phyloP scores from a whole-genome alignment of 2,329 filamentous ascomycete genomes.

The Exserohilum rostratum region DNA sequence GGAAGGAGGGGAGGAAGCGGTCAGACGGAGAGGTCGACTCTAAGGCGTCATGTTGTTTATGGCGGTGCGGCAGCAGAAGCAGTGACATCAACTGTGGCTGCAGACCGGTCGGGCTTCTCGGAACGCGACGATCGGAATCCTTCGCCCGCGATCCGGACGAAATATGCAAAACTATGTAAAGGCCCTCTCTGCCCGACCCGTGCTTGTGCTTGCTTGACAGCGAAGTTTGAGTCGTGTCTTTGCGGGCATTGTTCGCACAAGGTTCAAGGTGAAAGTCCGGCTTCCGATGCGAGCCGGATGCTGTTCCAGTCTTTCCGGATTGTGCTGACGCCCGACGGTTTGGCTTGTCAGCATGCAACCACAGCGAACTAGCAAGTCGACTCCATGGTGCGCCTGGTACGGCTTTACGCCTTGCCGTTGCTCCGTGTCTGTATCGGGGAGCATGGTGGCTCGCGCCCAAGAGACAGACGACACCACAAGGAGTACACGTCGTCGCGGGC shows the following conservation, averaged over 20 bases:
- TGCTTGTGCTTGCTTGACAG: constrained; percentile 10
- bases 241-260: constrained; percentile 14
- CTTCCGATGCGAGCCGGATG: constrained; percentile 27
- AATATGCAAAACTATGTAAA: constrained; percentile 16
- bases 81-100: constrained; percentile 34
- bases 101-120: constrained; percentile 18
- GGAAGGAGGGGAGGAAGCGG: constrained; percentile 11
- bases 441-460: too few species aligned
- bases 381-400: neutral
- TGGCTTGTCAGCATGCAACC: neutral
- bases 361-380: neutral
- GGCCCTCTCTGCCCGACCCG: neutral
- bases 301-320: neutral
- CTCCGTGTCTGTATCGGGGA: neutral
- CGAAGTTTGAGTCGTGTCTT: neutral
- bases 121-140: constrained; percentile 19
- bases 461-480: too few species aligned
- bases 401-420: neutral
- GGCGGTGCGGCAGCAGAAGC: constrained; percentile 31
- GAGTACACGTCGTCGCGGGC: neutral
- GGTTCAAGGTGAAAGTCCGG: constrained; percentile 8
- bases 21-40: constrained; percentile 18
- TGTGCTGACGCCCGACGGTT: neutral
- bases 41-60: constrained; percentile 34
- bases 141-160: constrained; percentile 23